Evolutionary conservation across 2,329 filamentous ascomycete genomes (phyloP), one percentile per base, ranked within the genome.

Genomic region (Aplosporella prunicola): DNA sequence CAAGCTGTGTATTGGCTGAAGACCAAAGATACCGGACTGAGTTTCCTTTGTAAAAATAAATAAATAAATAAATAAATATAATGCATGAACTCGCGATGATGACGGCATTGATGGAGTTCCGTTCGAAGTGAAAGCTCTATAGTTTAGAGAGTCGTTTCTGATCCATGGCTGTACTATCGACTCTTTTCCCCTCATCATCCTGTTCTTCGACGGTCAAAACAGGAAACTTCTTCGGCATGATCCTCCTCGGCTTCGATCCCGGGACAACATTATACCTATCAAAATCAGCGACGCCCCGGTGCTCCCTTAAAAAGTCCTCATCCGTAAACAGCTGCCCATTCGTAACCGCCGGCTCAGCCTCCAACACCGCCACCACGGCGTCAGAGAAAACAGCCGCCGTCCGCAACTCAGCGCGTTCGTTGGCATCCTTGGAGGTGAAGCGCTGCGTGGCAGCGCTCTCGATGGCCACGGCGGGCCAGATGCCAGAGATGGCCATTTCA

Each of bases 401-500:
- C 41, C 82, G 66, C n/a, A 87, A 61, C 49, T 86, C 74, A 22
- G 44, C 45, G 7, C 62, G 67, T 20, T 60, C 60, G 32, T 71
- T 66, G 2, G 61, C 55, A 15, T 66, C 39, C 43, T 42, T 66
- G 36, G 67, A 61, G 36, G 71, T 67, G 1, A n/a, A n/a, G n/a
- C n/a, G n/a, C n/a, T n/a, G n/a, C n/a, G 83, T 89, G 3, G 84
- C 83, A 5, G 78, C 83, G 5, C 80, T 86, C 51, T 88, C 75
- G 45, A 91, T 83, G 3, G 82, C 81, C 20, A 69, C 72, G 4
- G 84, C 84, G 9, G 85, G 85, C 86, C 86, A 93, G 5, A 93
- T 72, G 46, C 80, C 83, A 0, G 80, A 85, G 39, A 91, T 78
- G 9, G 82, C 80, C 82, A 89, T 86, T 5, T 74, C 65, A 0